Evolutionary conservation across 2,329 filamentous ascomycete species (phyloP), one percentile per base, ranked within the genome.

Genomic region (Chaetothyriales sp.): DNA sequence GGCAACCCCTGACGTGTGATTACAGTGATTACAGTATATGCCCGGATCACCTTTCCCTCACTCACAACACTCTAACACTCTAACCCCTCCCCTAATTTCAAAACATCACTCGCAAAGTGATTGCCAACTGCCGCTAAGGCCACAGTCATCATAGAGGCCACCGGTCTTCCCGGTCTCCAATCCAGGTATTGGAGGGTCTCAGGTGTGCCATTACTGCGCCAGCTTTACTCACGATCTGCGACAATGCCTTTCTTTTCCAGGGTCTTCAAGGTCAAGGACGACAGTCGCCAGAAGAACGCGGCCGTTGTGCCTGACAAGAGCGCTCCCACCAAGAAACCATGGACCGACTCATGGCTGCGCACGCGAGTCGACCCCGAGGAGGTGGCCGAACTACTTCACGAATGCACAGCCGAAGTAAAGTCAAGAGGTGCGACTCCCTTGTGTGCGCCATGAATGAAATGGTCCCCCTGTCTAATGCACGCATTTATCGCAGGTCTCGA

Each of bases 341-440:
- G 87, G 84, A 84, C 86, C 54, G 85, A 95, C 66, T 84, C 87
- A 57, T 98, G 88, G 79, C 76, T 80, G 55, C 83, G 90, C 63
- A 85, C 77, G 50, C 79, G 81, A 46, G 82, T 98, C 58, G 83
- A 86, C 49, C 84, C 89, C 4, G 87, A 95, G 59, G 92, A 98
- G 70, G 81, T 98, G 46, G 83, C 89, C 62, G 88, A 95, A 64
- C 72, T 98, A 55, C 74, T 96, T 48, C 78, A 81, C 64, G 80
- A 81, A 58, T 95, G 88, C 70, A 93, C 89, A 9, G 76, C 81
- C 51, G 92, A 98, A 71, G 78, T 98, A 67, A 98, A 96, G 72
- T 83, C 84, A 54, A 79, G 89, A 85, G 90, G 90, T 95, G 80
- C 61, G 79, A 54, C n/a, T 18, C 6, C 32, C 10, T n/a, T n/a